Percentiles rank a stretch among this genome's conserved stretches.
Conservation (phyloP, 345 rosid genomes). For the Clausena lansium region DNA sequence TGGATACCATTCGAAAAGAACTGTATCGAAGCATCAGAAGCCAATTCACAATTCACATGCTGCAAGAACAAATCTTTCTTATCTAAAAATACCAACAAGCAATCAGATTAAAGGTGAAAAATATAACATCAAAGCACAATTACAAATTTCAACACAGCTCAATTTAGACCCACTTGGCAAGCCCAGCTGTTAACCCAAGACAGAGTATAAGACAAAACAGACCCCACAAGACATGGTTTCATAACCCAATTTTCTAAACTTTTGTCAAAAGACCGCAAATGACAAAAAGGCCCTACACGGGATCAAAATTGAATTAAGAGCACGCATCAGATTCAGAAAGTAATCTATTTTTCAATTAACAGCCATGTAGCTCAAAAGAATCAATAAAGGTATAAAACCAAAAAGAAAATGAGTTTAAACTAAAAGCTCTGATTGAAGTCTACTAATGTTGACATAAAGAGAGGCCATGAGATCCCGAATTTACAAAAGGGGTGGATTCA, state of each 20-base stretch:
- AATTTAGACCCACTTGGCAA: neutral
- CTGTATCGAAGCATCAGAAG: neutral
- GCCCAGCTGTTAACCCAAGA: neutral
- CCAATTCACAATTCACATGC: neutral
- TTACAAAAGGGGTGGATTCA: slow-evolving; percentile 35
- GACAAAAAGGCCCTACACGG: slow-evolving; percentile 30
- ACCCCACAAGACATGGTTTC: slow-evolving; percentile 24
- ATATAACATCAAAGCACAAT: neutral
- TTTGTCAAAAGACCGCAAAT: neutral
- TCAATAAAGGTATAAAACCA: neutral
- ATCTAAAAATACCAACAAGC: neutral
- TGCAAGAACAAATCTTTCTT: neutral
- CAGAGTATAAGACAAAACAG: neutral
- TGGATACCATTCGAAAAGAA: neutral
- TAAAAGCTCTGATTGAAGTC: slow-evolving; percentile 6
- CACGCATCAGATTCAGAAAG: neutral
- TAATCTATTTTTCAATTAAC: neutral
- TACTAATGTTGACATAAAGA: slow-evolving; percentile 3
- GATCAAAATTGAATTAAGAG: slow-evolving; percentile 18
- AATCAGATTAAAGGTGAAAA: no score
- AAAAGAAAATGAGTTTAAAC: neutral
- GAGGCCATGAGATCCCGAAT: slow-evolving; percentile 39
- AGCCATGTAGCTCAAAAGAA: neutral
- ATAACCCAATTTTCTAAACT: slow-evolving; percentile 5
- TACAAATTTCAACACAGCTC: neutral